Percentiles rank a stretch among this genome's conserved stretches.
phyloP scores from a whole-genome alignment of 345 rosid species.

The Populus alba region DNA sequence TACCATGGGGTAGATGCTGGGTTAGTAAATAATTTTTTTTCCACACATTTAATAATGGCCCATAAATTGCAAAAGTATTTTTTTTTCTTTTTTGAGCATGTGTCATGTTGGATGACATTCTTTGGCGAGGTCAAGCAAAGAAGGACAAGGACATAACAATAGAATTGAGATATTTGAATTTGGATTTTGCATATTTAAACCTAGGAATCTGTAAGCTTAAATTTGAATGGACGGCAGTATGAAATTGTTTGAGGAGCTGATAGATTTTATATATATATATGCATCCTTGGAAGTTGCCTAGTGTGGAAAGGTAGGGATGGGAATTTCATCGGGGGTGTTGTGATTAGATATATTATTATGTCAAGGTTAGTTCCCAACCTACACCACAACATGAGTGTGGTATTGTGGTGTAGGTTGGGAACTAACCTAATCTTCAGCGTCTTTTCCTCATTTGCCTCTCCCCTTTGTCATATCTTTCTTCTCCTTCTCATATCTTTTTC shows the following conservation, averaged over 20 bases:
- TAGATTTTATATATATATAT: neutral
- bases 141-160: neutral
- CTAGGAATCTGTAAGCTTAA: slow-evolving; percentile 4
- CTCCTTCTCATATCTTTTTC: too few relatives aligned
- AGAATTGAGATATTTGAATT: neutral
- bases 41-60: neutral
- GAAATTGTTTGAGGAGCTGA: neutral
- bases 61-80: neutral
- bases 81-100: neutral
- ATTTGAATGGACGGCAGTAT: neutral
- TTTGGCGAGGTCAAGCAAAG: neutral
- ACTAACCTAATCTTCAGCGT: too few relatives aligned
- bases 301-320: neutral
- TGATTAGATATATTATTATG: too few relatives aligned
- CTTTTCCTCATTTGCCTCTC: too few relatives aligned
- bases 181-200: neutral
- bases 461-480: too few relatives aligned
- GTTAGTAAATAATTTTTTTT: slow-evolving; percentile 37
- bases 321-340: neutral
- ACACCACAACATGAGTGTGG: too few relatives aligned
- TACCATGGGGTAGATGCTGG: slow-evolving; percentile 66
- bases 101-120: neutral
- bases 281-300: neutral
- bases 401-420: too few relatives aligned
- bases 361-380: too few relatives aligned